Conservation (phyloP, 805 yeast genomes). For the Teunomyces stri region DNA sequence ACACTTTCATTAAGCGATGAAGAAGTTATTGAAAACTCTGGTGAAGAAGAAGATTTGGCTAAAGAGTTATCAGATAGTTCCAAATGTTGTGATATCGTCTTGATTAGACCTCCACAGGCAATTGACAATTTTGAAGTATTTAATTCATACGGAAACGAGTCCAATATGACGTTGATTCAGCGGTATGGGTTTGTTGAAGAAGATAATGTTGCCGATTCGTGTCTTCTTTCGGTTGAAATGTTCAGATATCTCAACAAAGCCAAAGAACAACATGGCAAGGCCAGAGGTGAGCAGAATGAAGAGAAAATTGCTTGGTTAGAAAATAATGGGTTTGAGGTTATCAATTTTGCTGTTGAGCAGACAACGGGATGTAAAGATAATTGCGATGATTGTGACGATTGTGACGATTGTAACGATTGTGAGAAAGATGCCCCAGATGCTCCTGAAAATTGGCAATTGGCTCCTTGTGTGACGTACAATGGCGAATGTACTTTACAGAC, state of each 20-base stretch:
- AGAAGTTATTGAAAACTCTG: conserved; percentile 16
- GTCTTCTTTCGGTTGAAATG: conserved; percentile 56
- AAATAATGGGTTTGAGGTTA: conserved; percentile 39
- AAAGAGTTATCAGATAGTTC: conserved; percentile 33
- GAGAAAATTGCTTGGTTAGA: conserved; percentile 50
- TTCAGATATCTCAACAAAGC: conserved; percentile 27
- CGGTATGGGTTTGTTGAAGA: conserved; percentile 76
- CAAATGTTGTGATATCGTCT: conserved; percentile 69
- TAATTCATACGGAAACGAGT: conserved; percentile 76
- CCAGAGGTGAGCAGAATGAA: conserved; percentile 29
- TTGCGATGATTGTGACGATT: conserved; percentile 9
- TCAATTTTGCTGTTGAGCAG: conserved; percentile 22
- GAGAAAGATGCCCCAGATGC: conserved; percentile 18
- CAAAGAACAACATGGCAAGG: conserved; percentile 20
- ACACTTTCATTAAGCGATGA: conserved; percentile 16
- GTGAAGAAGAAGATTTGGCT: conserved; percentile 30
- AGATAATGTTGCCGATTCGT: conserved; percentile 46
- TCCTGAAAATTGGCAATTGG: conserved; percentile 45
- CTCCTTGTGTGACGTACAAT: conserved; percentile 34
- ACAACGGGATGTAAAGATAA: conserved; percentile 4
- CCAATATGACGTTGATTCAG: conserved; percentile 64
- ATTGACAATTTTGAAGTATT: conserved; percentile 58
- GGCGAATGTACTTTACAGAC: conserved; percentile 49
- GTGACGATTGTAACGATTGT: conserved; percentile 17
- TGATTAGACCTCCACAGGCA: conserved; percentile 40